Percentiles rank a stretch among this genome's conserved stretches.
Evolutionary conservation across 352 stramenopile genomes (phyloP).

Genomic region (Lagenidium giganteum): DNA sequence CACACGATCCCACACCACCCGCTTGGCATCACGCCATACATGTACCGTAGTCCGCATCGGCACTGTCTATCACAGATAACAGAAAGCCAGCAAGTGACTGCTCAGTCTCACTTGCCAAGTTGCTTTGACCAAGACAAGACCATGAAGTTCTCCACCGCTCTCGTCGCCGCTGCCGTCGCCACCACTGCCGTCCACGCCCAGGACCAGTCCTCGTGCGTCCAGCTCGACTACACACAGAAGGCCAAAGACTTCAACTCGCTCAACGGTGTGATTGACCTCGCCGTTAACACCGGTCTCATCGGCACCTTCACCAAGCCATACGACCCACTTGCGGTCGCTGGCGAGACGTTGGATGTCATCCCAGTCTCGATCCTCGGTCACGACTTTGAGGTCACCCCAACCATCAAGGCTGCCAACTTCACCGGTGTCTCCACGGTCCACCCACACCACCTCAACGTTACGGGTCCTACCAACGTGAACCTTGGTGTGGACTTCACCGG

Average conservation of each 20-base stretch:
- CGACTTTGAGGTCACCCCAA: slow-evolving; percentile 44
- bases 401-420: slow-evolving; percentile 39
- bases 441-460: slow-evolving; percentile 48
- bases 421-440: slow-evolving; percentile 35
- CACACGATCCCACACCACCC: too few relatives aligned
- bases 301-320: slow-evolving; percentile 16
- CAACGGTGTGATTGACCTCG: slow-evolving; percentile 43
- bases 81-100: too few relatives aligned
- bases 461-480: slow-evolving; percentile 25
- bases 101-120: slow-evolving; percentile 12
- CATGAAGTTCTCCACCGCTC: neutral
- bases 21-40: too few relatives aligned
- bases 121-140: slow-evolving; percentile 7
- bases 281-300: slow-evolving; percentile 16
- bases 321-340: slow-evolving; percentile 29
- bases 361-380: slow-evolving; percentile 43
- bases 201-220: slow-evolving; percentile 27
- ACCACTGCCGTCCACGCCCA: slow-evolving; percentile 7
- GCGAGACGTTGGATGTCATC: slow-evolving; percentile 36
- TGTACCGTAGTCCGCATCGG: too few relatives aligned
- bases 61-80: too few relatives aligned
- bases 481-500: slow-evolving; percentile 40
- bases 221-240: slow-evolving; percentile 35
- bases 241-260: slow-evolving; percentile 34
- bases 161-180: slow-evolving; percentile 5